phyloP scores from a whole-genome alignment of 345 rosid species.

The Gossypium australe region DNA sequence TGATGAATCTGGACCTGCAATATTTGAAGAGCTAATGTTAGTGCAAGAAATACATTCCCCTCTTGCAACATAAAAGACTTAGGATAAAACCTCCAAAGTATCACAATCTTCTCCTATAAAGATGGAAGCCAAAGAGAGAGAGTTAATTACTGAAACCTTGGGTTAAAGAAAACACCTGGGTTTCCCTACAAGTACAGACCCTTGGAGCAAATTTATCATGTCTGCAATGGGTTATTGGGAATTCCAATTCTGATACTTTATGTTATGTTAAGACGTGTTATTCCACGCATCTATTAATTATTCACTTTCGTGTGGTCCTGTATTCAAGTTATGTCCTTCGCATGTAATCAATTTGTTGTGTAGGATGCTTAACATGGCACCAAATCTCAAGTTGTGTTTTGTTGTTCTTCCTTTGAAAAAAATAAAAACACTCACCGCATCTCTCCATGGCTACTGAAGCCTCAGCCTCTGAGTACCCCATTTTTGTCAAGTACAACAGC shows the following conservation, averaged over 20 bases:
- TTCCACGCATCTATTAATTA: background rate
- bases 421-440: constrained; percentile 55
- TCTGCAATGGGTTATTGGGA: background rate
- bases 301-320: background rate
- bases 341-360: background rate
- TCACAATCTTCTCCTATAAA: background rate
- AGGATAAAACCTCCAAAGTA: background rate
- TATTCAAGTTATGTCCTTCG: background rate
- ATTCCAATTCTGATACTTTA: background rate
- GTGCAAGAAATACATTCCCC: background rate
- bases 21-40: constrained; percentile 10
- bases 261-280: background rate
- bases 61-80: background rate
- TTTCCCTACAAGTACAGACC: background rate
- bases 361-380: background rate
- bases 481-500: constrained; percentile 38
- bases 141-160: background rate
- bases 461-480: constrained; percentile 69
- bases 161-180: background rate
- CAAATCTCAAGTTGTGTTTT: background rate
- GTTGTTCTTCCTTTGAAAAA: background rate
- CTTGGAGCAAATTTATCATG: background rate
- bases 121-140: background rate
- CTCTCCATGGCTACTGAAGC: constrained; percentile 74
- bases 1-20: constrained; percentile 60